Percentiles rank a stretch among this genome's conserved stretches.
phyloP scores from a whole-genome alignment of 2,329 filamentous ascomycete genomes.

The Colletotrichum australisinense region DNA sequence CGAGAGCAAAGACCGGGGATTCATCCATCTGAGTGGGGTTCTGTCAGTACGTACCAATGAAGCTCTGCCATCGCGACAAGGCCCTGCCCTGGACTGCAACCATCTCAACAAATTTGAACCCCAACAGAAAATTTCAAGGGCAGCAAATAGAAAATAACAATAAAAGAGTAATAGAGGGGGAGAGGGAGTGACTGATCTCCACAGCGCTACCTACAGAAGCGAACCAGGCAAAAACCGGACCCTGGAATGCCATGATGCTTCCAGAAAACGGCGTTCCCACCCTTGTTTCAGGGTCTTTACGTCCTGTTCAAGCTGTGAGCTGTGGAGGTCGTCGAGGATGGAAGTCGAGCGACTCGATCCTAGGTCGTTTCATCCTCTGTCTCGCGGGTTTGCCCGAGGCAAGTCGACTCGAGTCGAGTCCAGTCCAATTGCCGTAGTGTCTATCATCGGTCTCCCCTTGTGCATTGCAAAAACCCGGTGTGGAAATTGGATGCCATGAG shows the following conservation, averaged over 20 bases:
- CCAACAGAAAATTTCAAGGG: constrained; percentile 35
- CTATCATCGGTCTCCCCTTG: neutral
- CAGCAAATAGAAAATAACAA: neutral
- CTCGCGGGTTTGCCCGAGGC: constrained; percentile 32
- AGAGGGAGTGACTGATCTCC: constrained; percentile 7
- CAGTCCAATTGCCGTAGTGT: neutral
- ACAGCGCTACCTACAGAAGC: constrained; percentile 9
- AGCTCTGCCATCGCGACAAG: constrained; percentile 20
- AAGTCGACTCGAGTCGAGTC: neutral
- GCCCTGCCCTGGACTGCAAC: constrained; percentile 29
- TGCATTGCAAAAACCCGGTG: neutral
- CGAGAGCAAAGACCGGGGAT: constrained; percentile 1
- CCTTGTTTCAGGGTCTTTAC: constrained; percentile 29
- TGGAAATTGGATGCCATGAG: neutral
- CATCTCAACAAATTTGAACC: constrained; percentile 32
- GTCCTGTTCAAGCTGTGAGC: neutral
- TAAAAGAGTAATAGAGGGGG: neutral
- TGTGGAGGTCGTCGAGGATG: neutral
- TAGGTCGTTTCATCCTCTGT: constrained; percentile 25
- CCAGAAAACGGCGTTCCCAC: constrained; percentile 32
- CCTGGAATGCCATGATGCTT: constrained; percentile 30
- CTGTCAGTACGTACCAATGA: constrained; percentile 23
- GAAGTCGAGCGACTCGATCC: neutral
- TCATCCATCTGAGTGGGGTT: constrained; percentile 21
- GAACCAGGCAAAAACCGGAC: constrained; percentile 18